phyloP scores from a whole-genome alignment of 495 filamentous ascomycete genomes.

The Penicillium egyptiacum region DNA sequence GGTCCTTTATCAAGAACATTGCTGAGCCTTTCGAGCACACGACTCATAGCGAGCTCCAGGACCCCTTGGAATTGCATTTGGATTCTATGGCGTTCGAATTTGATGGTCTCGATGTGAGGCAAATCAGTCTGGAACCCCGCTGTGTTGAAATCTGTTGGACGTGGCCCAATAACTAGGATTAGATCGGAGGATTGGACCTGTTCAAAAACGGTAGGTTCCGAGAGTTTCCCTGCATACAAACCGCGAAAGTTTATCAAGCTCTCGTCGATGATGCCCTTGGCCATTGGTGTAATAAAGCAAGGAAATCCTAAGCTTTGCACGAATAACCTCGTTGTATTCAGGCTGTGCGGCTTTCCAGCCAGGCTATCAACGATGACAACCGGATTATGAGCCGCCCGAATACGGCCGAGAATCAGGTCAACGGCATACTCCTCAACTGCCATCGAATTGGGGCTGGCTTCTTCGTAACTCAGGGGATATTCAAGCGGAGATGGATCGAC shows the following conservation, averaged over 20 bases:
- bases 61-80: not conserved
- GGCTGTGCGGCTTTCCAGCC: slow-evolving; percentile 1
- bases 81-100: slow-evolving; percentile 7
- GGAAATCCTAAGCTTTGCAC: slow-evolving; percentile 11
- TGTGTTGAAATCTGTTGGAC: slow-evolving; percentile 15
- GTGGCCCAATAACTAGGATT: slow-evolving; percentile 16
- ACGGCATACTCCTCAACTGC: slow-evolving; percentile 7
- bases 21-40: slow-evolving; percentile 11
- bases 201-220: slow-evolving; percentile 6
- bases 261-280: slow-evolving; percentile 17
- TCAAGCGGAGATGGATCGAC: slow-evolving; percentile 13
- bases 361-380: slow-evolving; percentile 15
- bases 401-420: not conserved
- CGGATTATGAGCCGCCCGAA: slow-evolving; percentile 6
- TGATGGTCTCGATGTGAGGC: slow-evolving; percentile 13
- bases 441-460: not conserved
- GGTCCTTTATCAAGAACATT: not conserved
- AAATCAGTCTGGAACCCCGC: slow-evolving; percentile 9
- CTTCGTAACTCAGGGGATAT: not conserved
- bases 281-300: slow-evolving; percentile 14
- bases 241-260: slow-evolving; percentile 11
- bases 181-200: slow-evolving; percentile 14
- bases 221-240: slow-evolving; percentile 2
- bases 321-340: slow-evolving; percentile 8
- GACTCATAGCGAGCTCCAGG: not conserved